Base-by-base conservation (phyloP, 768 basidiomycete species). In the Steccherinum ochraceum region DNA sequence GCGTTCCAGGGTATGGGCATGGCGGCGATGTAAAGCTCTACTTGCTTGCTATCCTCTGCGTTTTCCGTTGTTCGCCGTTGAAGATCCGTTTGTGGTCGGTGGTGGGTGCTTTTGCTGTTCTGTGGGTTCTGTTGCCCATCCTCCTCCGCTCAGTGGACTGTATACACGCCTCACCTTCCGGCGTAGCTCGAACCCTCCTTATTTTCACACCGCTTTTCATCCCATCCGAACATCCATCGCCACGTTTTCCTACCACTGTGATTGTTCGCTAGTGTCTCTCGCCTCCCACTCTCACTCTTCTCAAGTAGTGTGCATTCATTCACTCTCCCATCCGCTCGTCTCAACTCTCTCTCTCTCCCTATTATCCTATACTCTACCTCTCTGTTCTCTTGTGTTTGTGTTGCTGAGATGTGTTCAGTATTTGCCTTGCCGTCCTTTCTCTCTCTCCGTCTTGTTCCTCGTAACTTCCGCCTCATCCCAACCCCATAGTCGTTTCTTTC, bases 1-100 rank as follows among this genome's bases (percentile, higher is more conserved):
- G 67, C 74, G 16, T 77, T 78, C 67, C 77, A 74, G 59, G 57
- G 58, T 44, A 75, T 79, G 70, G 72, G 74, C 50, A 72, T 79
- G 68, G 73, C 73, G 53, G 74, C 75, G 54, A 66, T 75, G 67
- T 77, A 61, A 73, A 44, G 30, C 30, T 7, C 12, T 12, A 26
- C 5, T n/a, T n/a, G 10, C 11, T 16, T 42, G n/a, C 26, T 45
- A 7, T 50, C 4, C 42, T 12, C n/a, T 5, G 13, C 11, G 12
- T 48, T 26, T n/a, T 26, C 5, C 4, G 23, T 5, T 24, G 18
- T 40, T 25, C 21, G 24, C 12, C 13, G 12, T 44, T 43, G 40
- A 42, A 42, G 49, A 23, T 18, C 19, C 40, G 50, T 24, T 19
- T 27, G 24, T 35, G 23, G 23, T 26, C n/a, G 24, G 30, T 25